These are phyloP conservation scores for Coniochaeta sp. DNA, from an alignment of 2,329 filamentous ascomycete species.

Conservation along the genomic window DNA sequence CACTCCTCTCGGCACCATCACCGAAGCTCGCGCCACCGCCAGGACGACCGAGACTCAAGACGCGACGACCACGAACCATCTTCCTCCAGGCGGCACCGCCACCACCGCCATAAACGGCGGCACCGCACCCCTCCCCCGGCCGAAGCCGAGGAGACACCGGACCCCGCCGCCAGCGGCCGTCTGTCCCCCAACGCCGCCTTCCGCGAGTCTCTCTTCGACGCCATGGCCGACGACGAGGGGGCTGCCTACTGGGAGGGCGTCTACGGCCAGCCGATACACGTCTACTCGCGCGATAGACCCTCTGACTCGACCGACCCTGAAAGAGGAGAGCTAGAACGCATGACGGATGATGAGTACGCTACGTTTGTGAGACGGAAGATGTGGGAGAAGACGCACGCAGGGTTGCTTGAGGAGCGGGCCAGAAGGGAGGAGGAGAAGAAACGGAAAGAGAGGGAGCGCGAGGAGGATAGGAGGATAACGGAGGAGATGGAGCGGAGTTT, in stretches of 20 bases:
- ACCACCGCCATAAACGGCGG: conserved; percentile 13
- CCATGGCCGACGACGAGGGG: conserved; percentile 93
- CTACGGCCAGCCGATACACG: conserved; percentile 92
- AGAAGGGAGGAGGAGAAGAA: conserved; percentile 45
- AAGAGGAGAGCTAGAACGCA: conserved; percentile 60
- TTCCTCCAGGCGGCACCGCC: conserved; percentile 10
- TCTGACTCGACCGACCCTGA: conserved; percentile 23
- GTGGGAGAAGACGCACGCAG: conserved; percentile 92
- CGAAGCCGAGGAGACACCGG: conserved; percentile 18
- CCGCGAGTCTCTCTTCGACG: conserved; percentile 90
- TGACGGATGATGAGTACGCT: conserved; percentile 91
- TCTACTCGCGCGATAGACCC: conserved; percentile 49
- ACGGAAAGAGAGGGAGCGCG: conserved; percentile 24
- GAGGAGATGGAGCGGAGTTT: conserved; percentile 64
- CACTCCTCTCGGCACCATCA: conserved; percentile 11
- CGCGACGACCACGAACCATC: conserved; percentile 8
- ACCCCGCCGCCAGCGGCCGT: conserved; percentile 31
- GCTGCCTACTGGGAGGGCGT: conserved; percentile 92
- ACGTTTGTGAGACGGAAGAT: conserved; percentile 77
- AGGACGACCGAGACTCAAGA: conserved; percentile 1
- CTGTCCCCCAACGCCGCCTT: conserved; percentile 67
- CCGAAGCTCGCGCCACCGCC: conserved; percentile 1
- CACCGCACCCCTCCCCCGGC: conserved; percentile 26
- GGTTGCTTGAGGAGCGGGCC: conserved; percentile 69
- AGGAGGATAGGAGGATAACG: conserved; percentile 39